phyloP scores from a whole-genome alignment of 345 rosid genomes.

The Linum lewisii region DNA sequence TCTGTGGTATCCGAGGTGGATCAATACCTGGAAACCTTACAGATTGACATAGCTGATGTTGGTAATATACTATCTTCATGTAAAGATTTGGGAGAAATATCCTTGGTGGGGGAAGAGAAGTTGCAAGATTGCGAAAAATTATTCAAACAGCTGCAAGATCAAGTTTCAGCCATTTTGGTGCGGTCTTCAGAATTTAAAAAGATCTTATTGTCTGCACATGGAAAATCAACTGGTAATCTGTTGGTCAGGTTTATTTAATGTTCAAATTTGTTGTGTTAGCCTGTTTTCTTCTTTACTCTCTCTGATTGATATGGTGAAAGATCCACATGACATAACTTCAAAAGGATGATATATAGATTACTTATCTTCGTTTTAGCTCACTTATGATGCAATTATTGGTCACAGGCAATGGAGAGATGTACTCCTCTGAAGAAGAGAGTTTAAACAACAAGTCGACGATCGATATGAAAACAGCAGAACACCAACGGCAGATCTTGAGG shows the following conservation, averaged over 20 bases:
- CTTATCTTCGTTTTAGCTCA: background rate
- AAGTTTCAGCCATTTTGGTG: constrained; percentile 51
- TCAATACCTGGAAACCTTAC: constrained; percentile 27
- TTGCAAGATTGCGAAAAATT: constrained; percentile 43
- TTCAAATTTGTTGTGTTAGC: background rate
- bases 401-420: constrained; percentile 39
- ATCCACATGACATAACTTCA: background rate
- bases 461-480: constrained; percentile 72
- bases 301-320: background rate
- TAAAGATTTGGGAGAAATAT: constrained; percentile 34
- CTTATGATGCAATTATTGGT: constrained; percentile 8
- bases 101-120: constrained; percentile 49
- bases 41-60: constrained; percentile 28
- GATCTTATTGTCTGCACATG: constrained; percentile 37
- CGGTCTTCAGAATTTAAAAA: constrained; percentile 50
- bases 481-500: constrained; percentile 66
- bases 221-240: constrained; percentile 43
- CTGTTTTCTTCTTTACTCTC: background rate
- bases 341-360: background rate
- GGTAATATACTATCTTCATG: constrained; percentile 35
- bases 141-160: constrained; percentile 44
- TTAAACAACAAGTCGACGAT: constrained; percentile 35
- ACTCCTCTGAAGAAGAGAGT: constrained; percentile 26
- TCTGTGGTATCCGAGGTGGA: constrained; percentile 61
- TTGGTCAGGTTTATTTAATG: background rate